Evolutionary conservation across 2,329 filamentous ascomycete genomes (phyloP).

Genomic region (Boeremia lycopersici): DNA sequence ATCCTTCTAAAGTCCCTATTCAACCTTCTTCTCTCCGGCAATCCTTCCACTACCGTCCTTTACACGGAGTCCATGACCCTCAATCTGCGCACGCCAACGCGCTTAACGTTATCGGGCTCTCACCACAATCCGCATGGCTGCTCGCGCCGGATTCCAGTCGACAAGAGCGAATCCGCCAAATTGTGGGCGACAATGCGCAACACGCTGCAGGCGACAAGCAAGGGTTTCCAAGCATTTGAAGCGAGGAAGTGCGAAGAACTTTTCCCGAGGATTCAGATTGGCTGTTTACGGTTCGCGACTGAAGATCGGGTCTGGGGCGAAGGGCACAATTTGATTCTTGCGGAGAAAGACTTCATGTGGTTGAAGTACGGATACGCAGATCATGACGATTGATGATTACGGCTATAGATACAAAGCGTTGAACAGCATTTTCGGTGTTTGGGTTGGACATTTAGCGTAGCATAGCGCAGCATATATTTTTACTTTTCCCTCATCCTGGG

Average conservation of each 20-base stretch:
- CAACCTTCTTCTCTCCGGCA: slow-evolving; percentile 29
- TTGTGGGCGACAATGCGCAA: slow-evolving; percentile 33
- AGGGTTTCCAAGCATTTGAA: slow-evolving; percentile 33
- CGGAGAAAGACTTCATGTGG: slow-evolving; percentile 40
- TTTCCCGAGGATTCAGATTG: slow-evolving; percentile 38
- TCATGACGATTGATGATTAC: background rate
- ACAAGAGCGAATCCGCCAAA: slow-evolving; percentile 25
- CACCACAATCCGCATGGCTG: slow-evolving; percentile 21
- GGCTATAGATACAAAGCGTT: background rate
- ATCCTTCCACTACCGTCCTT: slow-evolving; percentile 28
- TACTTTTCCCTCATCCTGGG: background rate
- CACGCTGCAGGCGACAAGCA: slow-evolving; percentile 35
- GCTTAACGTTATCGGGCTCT: slow-evolving; percentile 19
- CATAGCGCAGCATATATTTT: slow-evolving; percentile 3
- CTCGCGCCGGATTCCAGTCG: slow-evolving; percentile 28
- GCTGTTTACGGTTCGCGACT: slow-evolving; percentile 33
- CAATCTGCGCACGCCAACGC: slow-evolving; percentile 38
- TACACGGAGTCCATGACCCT: slow-evolving; percentile 37
- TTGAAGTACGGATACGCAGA: slow-evolving; percentile 24
- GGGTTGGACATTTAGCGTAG: background rate
- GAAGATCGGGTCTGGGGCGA: slow-evolving; percentile 37
- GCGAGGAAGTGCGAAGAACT: slow-evolving; percentile 30
- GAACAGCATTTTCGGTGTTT: slow-evolving; percentile 9
- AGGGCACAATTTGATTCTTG: slow-evolving; percentile 38
- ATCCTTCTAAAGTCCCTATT: slow-evolving; percentile 38